Evolutionary conservation across 495 filamentous ascomycete genomes (phyloP), one percentile per base, ranked within the genome.

Genomic region (Xylaria castorea): DNA sequence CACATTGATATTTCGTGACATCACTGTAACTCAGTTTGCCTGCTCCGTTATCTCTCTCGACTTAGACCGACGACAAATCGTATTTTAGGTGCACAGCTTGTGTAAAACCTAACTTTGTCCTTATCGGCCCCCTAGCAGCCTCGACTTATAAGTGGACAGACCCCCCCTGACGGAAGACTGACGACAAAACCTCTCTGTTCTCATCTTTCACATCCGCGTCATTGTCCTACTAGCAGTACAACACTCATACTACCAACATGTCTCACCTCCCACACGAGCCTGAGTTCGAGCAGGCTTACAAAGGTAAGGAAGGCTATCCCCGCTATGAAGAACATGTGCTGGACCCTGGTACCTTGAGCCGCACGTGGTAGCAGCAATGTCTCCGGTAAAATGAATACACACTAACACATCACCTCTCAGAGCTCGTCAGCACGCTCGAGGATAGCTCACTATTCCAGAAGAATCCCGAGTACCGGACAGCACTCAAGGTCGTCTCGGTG

Each of bases 271-370:
- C 93, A 65, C 83, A 84, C 70, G 96, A 99, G 88, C 95, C 96
- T 80, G 96, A 99, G 86, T 99, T 98, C 86, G 91, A 98, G 90
- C 96, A 99, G 88, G 96, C 96, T 75, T 97, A 97, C 89, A 94
- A 96, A 85, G 95, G 95, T 97, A 86, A 80, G 81, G 18, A 36
- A 6, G n/a, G 6, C 25, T 14, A 58, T 58, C 38, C 42, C 51
- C 25, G 36, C 25, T 7, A 20, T 32, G 22, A 36, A 16, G 36
- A 30, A 62, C 46, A 48, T n/a, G 38, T n/a, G 38, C 34, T 66
- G 50, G 8, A 30, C 11, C 62, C 16, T 16, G 53, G 40, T 40
- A 48, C n/a, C 62, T 57, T 36, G 66, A 32, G 44, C 36, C 40
- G n/a, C 30, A 44, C 14, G 36, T 58, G 50, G 51, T 40, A 46